Conservation (phyloP, 345 rosid genomes). For the Reutealis trisperma region DNA sequence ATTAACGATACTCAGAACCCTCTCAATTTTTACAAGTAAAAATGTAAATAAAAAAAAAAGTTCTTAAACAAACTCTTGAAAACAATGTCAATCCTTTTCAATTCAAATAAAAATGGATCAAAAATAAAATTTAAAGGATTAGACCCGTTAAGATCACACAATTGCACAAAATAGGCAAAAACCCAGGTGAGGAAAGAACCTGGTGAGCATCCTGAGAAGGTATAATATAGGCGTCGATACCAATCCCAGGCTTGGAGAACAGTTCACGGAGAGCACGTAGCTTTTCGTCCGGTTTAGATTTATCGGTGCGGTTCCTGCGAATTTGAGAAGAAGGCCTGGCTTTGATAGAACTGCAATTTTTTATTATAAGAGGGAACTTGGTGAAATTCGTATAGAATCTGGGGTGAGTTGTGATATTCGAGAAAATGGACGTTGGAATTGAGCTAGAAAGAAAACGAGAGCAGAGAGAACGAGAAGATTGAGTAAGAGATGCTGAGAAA, state of each 20-base stretch:
- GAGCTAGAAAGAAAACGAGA: slow-evolving; percentile 39
- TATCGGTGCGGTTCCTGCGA: slow-evolving; percentile 33
- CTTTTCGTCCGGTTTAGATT: slow-evolving; percentile 62
- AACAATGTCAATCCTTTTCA: neutral
- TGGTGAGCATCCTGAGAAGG: slow-evolving; percentile 99
- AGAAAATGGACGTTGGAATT: slow-evolving; percentile 38
- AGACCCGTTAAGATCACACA: neutral
- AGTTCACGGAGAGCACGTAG: slow-evolving; percentile 63
- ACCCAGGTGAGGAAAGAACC: slow-evolving; percentile 2
- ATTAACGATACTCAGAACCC: neutral
- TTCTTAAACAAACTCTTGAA: neutral
- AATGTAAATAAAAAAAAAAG: neutral
- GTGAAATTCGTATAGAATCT: slow-evolving; percentile 18
- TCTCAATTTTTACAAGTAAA: neutral
- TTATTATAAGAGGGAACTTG: slow-evolving; percentile 30
- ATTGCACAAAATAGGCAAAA: neutral
- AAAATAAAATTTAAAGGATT: neutral
- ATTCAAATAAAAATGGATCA: neutral
- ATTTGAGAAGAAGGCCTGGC: slow-evolving; percentile 80
- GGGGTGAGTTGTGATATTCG: slow-evolving; percentile 30
- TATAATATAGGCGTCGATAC: slow-evolving; percentile 87
- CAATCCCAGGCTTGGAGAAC: slow-evolving; percentile 67
- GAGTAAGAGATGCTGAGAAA: slow-evolving; percentile 43
- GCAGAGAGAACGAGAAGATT: slow-evolving; percentile 26
- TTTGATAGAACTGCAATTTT: slow-evolving; percentile 58